These are phyloP conservation scores for Nothophytophthora sp. DNA, from an alignment of 352 stramenopile genomes.

Conservation along the genomic window DNA sequence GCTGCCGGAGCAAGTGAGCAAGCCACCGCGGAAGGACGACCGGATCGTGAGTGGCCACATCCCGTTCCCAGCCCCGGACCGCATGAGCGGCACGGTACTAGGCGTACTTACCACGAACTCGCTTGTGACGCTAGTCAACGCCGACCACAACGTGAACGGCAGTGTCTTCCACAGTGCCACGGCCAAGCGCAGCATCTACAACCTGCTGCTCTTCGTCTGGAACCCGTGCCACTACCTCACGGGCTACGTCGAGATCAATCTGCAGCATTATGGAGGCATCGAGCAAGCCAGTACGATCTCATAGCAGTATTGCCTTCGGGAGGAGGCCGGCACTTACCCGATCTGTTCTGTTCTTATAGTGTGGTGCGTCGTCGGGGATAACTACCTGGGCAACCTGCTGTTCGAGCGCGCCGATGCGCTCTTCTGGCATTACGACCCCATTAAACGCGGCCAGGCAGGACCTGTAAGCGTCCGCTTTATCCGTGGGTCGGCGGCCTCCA, in stretches of 20 bases:
- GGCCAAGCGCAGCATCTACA: conserved; percentile 44
- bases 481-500: conserved; percentile 23
- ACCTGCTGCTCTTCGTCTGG: conserved; percentile 33
- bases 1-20: conserved; percentile 21
- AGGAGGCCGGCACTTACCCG: neutral
- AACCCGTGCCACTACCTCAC: conserved; percentile 48
- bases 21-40: conserved; percentile 25
- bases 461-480: conserved; percentile 20
- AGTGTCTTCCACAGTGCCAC: conserved; percentile 37
- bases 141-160: conserved; percentile 42
- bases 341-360: conserved; percentile 16
- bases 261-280: conserved; percentile 40
- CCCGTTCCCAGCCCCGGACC: conserved; percentile 26
- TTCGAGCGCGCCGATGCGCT: conserved; percentile 40
- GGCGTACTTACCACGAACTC: conserved; percentile 35
- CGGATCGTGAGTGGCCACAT: conserved; percentile 38
- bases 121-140: conserved; percentile 40
- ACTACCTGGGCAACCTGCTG: conserved; percentile 37
- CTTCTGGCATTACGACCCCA: conserved; percentile 46
- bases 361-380: conserved; percentile 48
- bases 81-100: conserved; percentile 25
- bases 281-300: conserved; percentile 50
- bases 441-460: conserved; percentile 23
- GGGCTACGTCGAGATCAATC: conserved; percentile 47
- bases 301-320: too few relatives aligned